These are phyloP conservation scores for Xerocomellus chrysenteron DNA, from an alignment of 768 basidiomycete genomes.

Conservation along the genomic window DNA sequence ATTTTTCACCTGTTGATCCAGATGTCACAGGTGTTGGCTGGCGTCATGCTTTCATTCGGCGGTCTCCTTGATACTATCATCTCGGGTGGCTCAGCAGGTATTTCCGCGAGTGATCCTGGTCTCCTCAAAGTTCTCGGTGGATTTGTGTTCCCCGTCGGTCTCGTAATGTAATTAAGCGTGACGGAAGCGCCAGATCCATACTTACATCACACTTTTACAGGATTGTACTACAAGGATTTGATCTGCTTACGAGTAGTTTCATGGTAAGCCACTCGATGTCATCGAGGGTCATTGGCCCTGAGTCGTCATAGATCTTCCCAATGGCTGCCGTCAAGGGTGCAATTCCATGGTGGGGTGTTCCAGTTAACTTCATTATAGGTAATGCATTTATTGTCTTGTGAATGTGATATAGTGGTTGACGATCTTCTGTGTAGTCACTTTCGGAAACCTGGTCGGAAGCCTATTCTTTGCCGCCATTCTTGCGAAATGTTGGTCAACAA, in stretches of 20 bases:
- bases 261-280: slow-evolving; percentile 44
- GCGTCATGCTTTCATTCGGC: slow-evolving; percentile 72
- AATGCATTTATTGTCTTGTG: slow-evolving; percentile 8
- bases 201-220: slow-evolving; percentile 33
- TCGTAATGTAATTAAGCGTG: slow-evolving; percentile 58
- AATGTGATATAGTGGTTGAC: neutral
- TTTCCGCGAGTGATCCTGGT: slow-evolving; percentile 58
- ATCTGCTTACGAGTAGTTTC: slow-evolving; percentile 75
- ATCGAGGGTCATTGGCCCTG: neutral
- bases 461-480: slow-evolving; percentile 69
- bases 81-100: slow-evolving; percentile 53
- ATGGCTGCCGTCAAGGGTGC: slow-evolving; percentile 65
- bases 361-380: slow-evolving; percentile 70
- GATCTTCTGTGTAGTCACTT: slow-evolving; percentile 47
- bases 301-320: slow-evolving; percentile 54
- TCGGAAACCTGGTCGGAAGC: slow-evolving; percentile 68
- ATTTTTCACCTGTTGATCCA: neutral
- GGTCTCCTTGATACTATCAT: slow-evolving; percentile 62
- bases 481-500: slow-evolving; percentile 51
- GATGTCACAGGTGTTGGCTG: slow-evolving; percentile 55
- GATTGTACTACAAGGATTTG: slow-evolving; percentile 70
- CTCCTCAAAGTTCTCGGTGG: slow-evolving; percentile 64
- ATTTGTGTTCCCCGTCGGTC: slow-evolving; percentile 73
- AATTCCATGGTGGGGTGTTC: slow-evolving; percentile 69
- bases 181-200: neutral